These are phyloP conservation scores for Acacia concinna DNA, from an alignment of 331 rosid genomes.

Conservation along the genomic window DNA sequence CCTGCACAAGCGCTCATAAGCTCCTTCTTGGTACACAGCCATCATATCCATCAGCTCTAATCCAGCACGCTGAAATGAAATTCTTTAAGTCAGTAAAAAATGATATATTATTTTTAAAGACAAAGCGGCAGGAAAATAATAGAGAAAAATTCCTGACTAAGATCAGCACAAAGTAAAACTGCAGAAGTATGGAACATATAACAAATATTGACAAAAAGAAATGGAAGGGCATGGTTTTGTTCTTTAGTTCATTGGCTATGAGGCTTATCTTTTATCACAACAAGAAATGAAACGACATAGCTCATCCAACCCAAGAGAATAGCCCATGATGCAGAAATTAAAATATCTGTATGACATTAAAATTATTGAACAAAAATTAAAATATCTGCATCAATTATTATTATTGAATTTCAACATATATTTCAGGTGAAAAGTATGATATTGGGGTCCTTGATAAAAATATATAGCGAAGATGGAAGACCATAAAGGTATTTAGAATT, in stretches of 20 bases:
- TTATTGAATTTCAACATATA: not conserved
- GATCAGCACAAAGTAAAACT: constrained; percentile 7
- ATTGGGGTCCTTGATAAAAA: not conserved
- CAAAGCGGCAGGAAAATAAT: constrained; percentile 22
- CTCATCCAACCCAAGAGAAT: not conserved
- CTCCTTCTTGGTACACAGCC: constrained; percentile 99
- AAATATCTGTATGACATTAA: not conserved
- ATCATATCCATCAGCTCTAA: constrained; percentile 98
- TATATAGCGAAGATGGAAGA: not conserved
- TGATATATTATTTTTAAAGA: not conserved
- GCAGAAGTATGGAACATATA: constrained; percentile 1
- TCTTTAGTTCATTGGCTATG: not conserved
- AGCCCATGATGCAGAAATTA: not conserved
- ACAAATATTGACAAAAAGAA: constrained; percentile 11
- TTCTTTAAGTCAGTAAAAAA: constrained; percentile 14
- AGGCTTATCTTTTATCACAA: not conserved
- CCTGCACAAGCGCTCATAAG: constrained; percentile 99
- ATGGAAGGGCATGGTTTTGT: not conserved
- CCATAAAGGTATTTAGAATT: not conserved
- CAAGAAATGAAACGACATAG: constrained; percentile 3
- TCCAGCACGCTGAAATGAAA: constrained; percentile 82
- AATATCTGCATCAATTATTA: not conserved
- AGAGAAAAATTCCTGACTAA: constrained; percentile 19
- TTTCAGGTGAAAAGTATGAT: not conserved
- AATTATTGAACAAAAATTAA: not conserved